Base-by-base conservation (phyloP, 2,329 filamentous ascomycete genomes). In the Botrytis fabae region DNA sequence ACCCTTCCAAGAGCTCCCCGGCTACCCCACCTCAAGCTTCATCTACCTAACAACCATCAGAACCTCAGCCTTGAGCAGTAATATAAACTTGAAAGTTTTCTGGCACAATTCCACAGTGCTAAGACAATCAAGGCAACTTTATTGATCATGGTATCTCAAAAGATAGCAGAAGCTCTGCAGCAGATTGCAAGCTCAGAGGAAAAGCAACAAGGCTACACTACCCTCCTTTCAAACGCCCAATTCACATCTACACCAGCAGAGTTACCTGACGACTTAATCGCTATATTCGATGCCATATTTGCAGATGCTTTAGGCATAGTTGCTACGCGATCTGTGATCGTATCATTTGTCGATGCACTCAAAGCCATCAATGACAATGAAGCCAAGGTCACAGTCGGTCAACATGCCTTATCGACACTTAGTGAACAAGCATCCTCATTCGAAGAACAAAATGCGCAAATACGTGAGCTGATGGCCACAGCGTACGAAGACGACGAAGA, bases 401-500 rank as follows among this genome's bases (percentile, higher is more conserved):
- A 89, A 78, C 89, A 92, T 80, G 88, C 93, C n/a, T 87, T 97
- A 60, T 84, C 86, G 69, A 85, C 90, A 61, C 87, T 98, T 69
- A 80, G 83, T 81, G 87, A 81, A 83, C 92, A 81, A 42, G 91
- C 83, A 83, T 92, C 81, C 46, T 92, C 91, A 2, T 96, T 94
- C 79, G 90, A 96, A 82, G 95, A 98, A 81, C 94, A 97, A 82
- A 90, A 92, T 78, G 93, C 92, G 9, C 85, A 89, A 62, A 86
- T 98, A 71, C 92, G 94, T 76, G 90, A 95, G 80, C 88, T 94
- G 71, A 86, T 97, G 28, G 95, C 95, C 32, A 89, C 92, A 74
- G 93, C 94, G 20, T 92, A 96, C 84, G 94, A 98, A 83, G 84
- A 84, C 73, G 89, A 93, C 76, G 93, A 97, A 66, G 93, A 97